Percentiles rank a stretch among this genome's conserved stretches.
phyloP scores from a whole-genome alignment of 2,329 filamentous ascomycete species.

The Stemphylium vesicarium region DNA sequence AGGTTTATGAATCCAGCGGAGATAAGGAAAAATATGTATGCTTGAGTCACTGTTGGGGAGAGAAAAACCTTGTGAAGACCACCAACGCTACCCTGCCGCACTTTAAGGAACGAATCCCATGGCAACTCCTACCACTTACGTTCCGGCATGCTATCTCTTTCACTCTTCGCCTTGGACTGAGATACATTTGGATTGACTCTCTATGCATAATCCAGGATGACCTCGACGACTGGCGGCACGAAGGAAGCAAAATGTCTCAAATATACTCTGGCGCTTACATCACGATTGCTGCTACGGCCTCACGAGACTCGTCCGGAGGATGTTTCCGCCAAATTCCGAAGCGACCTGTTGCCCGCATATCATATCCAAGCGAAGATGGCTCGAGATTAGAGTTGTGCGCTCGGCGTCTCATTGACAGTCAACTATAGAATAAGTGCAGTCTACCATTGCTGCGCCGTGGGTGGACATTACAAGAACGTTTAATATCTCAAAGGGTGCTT shows the following conservation, averaged over 20 bases:
- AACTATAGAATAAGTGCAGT: background rate
- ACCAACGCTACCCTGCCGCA: background rate
- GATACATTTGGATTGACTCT: conserved; percentile 27
- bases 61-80: background rate
- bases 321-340: conserved; percentile 1
- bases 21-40: background rate
- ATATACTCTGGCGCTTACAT: conserved; percentile 22
- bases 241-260: conserved; percentile 23
- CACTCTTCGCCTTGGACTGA: conserved; percentile 12
- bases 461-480: conserved; percentile 11
- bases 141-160: conserved; percentile 21
- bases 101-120: conserved; percentile 6
- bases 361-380: background rate
- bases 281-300: conserved; percentile 13
- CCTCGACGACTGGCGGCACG: conserved; percentile 20
- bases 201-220: conserved; percentile 26
- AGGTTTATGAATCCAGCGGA: conserved; percentile 1
- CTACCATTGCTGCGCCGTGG: conserved; percentile 3
- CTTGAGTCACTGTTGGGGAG: conserved; percentile 13
- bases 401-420: background rate
- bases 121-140: conserved; percentile 9
- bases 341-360: background rate
- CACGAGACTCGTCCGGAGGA: background rate
- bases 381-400: background rate
- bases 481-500: background rate